A percentile compares a stretch with the other conserved stretches of the same genome.
Evolutionary conservation across 2,329 filamentous ascomycete species (phyloP).

Genomic region (Aspergillus sp.): DNA sequence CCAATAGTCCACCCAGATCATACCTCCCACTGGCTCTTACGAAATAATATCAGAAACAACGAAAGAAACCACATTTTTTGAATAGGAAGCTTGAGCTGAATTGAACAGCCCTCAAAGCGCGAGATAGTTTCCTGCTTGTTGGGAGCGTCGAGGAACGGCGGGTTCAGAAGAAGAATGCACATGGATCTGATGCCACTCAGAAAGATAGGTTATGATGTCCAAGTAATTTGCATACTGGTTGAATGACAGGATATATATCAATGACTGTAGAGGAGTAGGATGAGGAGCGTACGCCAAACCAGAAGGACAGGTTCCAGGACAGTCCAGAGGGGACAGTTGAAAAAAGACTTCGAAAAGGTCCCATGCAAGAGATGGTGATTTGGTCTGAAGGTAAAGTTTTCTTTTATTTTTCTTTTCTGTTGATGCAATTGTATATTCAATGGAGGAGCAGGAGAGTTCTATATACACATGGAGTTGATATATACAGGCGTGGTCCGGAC

Average conservation of each 20-base stretch:
- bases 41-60: constrained; percentile 17
- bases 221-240: constrained; percentile 10
- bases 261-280: not conserved
- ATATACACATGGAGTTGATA: not conserved
- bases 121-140: constrained; percentile 11
- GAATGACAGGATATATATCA: not conserved
- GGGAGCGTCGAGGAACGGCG: constrained; percentile 10
- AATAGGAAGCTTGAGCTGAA: not conserved
- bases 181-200: constrained; percentile 4
- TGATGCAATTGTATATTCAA: not conserved
- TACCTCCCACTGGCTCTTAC: constrained; percentile 12
- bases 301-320: constrained; percentile 17
- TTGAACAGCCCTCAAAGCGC: constrained; percentile 12
- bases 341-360: constrained; percentile 37
- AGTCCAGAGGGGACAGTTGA: constrained; percentile 32
- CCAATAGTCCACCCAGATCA: constrained; percentile 13
- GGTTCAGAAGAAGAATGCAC: constrained; percentile 15
- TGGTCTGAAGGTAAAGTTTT: not conserved
- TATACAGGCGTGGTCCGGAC: too few species aligned
- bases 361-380: constrained; percentile 1
- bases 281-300: constrained; percentile 5
- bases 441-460: not conserved
- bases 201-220: constrained; percentile 16
- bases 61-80: constrained; percentile 14
- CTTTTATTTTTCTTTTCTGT: not conserved